Evolutionary conservation across 345 rosid genomes (phyloP).

Genomic region (Salix viminalis): DNA sequence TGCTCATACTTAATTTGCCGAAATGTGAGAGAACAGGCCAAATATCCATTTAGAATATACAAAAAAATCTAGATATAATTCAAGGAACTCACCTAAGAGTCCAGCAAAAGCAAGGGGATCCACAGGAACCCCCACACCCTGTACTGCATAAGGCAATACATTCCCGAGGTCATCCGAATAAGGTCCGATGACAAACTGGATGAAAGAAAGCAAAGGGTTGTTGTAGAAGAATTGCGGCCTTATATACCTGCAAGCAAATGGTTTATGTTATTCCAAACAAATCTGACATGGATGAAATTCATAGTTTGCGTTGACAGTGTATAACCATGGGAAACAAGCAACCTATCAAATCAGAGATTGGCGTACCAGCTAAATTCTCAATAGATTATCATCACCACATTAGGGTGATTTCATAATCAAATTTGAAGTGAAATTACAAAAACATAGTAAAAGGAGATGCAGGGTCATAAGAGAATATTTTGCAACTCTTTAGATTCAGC

Average conservation of each 20-base stretch:
- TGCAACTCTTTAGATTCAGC: too few relatives aligned
- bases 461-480: too few relatives aligned
- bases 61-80: background rate
- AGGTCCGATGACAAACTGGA: slow-evolving; percentile 84
- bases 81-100: slow-evolving; percentile 59
- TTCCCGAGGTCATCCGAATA: slow-evolving; percentile 89
- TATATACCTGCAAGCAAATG: slow-evolving; percentile 54
- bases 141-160: slow-evolving; percentile 87
- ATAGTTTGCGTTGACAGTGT: too few relatives aligned
- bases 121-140: slow-evolving; percentile 87
- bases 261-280: background rate
- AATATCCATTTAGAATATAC: background rate
- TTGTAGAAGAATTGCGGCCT: slow-evolving; percentile 89
- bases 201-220: slow-evolving; percentile 77
- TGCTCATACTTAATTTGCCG: background rate
- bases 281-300: background rate
- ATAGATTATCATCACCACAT: too few relatives aligned
- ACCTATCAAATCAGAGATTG: too few relatives aligned
- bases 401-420: too few relatives aligned
- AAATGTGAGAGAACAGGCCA: background rate
- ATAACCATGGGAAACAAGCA: too few relatives aligned
- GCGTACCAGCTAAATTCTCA: too few relatives aligned
- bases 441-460: too few relatives aligned
- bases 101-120: slow-evolving; percentile 97
- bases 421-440: too few relatives aligned